Evolutionary conservation across 225 moss, liverwort and hornwort genomes (phyloP), one percentile per base, ranked within the genome.

Genomic region (Pleurozium schreberi): DNA sequence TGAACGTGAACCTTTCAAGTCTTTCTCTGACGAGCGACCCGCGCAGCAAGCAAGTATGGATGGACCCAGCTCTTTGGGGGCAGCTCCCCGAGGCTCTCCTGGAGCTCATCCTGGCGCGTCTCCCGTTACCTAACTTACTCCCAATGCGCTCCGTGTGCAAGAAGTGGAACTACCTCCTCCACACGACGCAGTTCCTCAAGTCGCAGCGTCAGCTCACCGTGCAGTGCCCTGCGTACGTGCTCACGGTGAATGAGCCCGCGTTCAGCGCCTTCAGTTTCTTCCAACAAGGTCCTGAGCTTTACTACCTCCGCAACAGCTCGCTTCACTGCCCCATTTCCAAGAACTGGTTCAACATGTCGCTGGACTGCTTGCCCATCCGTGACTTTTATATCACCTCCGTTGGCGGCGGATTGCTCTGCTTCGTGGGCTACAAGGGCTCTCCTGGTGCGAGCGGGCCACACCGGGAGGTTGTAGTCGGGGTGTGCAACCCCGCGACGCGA

Each of bases 341-440:
- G 87, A 94, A 92, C 70, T 94, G 94, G 94, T 94, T 93, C 84
- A 92, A 91, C 71, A 94, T 94, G 94, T 89, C 93, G 68, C 90
- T 94, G 6, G 92, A 92, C 18, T 94, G 87, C 80, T 67, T 94
- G 80, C 94, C 93, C 8, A 71, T 92, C 45, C 87, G 79, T 11
- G 94, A 94, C 60, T 85, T 93, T 22, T 94, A 94, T 76, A 85
- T 94, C 87, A 94, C 94, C 6, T 94, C 94, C 9, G 91, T 91
- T 7, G 93, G 88, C 14, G 92, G 94, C 25, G 94, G 94, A 55
- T 59, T 94, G 84, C 80, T 94, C 43, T 94, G 94, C 69, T 93
- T 94, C 75, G 91, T 94, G 11, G 94, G 92, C 17, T 90, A 88
- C 62, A 90, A 89, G 42, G 90, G 86, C 17, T 87, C 78, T 34